These are phyloP conservation scores for Laetiporus sulphureus DNA, from an alignment of 1,284 basidiomycete genomes.

Conservation along the genomic window DNA sequence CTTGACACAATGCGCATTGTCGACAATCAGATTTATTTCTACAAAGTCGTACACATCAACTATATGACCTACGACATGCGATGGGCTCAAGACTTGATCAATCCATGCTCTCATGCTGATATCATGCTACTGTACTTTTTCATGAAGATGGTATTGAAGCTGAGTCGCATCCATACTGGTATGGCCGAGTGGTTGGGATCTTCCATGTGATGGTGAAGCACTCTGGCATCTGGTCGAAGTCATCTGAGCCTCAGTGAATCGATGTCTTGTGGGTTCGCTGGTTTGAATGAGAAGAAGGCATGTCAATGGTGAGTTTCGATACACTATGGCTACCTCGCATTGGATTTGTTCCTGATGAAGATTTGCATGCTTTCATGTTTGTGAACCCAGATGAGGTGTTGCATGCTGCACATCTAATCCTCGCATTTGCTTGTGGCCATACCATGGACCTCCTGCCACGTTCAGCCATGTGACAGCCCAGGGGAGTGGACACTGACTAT, in stretches of 20 bases:
- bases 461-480: not conserved
- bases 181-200: slow-evolving; percentile 8
- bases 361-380: slow-evolving; percentile 23
- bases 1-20: no score
- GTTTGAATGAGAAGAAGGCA: slow-evolving; percentile 12
- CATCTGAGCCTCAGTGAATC: slow-evolving; percentile 4
- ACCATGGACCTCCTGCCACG: slow-evolving; percentile 4
- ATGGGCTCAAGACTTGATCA: not conserved
- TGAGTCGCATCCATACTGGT: slow-evolving; percentile 4
- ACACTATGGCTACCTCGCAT: slow-evolving; percentile 15
- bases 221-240: slow-evolving; percentile 1
- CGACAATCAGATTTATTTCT: not conserved
- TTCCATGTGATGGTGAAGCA: slow-evolving; percentile 15
- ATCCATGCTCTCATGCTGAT: not conserved
- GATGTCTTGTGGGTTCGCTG: slow-evolving; percentile 27
- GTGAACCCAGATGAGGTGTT: slow-evolving; percentile 25
- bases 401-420: slow-evolving; percentile 24
- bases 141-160: not conserved
- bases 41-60: not conserved
- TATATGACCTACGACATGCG: not conserved
- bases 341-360: slow-evolving; percentile 13
- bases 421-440: slow-evolving; percentile 15
- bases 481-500: not conserved
- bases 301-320: slow-evolving; percentile 12
- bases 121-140: not conserved